Evolutionary conservation across 176 grass and related monocot species (phyloP).

Genomic region (barley (Hordeum vulgare)): MorexV3_pseudomolecules_assembly NC_058519.1:473634381-473634880

Average conservation of each 20-base stretch:
- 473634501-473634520: too few relatives aligned
- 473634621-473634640: constrained; percentile 44
- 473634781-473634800: constrained; percentile 65
- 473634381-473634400: neutral
- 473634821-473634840: constrained; percentile 74
- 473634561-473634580: constrained; percentile 73
- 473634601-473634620: constrained; percentile 74
- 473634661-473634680: neutral
- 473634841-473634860: constrained; percentile 8
- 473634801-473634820: constrained; percentile 71
- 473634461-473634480: too few relatives aligned
- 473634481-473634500: too few relatives aligned
- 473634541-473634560: constrained; percentile 60
- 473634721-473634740: constrained; percentile 66
- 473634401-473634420: neutral
- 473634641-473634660: neutral
- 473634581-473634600: constrained; percentile 63
- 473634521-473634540: too few relatives aligned
- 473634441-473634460: too few relatives aligned
- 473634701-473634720: neutral
- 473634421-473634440: neutral
- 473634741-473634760: constrained; percentile 90
- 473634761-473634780: constrained; percentile 83
- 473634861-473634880: neutral
- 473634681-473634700: neutral